A percentile compares a stretch with the other conserved stretches of the same genome.
Conservation (phyloP, 164 flowering plant species). For the Vitis rupestris region DNA sequence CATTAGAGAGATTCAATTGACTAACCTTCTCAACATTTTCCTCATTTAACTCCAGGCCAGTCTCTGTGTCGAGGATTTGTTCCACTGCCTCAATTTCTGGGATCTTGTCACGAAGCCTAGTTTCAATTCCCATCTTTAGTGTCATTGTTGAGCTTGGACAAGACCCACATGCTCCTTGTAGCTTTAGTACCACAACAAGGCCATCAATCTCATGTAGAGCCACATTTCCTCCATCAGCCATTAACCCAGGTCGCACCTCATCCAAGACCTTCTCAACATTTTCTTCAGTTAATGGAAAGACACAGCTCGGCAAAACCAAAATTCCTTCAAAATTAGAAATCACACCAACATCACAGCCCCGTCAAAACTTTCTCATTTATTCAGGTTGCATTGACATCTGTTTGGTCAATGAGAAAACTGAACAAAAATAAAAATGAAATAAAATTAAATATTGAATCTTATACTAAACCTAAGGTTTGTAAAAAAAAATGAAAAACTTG, state of each 20-base stretch:
- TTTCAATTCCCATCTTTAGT: slow-evolving; percentile 84
- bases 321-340: slow-evolving; percentile 21
- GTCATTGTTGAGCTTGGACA: slow-evolving; percentile 97
- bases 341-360: not conserved
- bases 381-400: not conserved
- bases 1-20: not conserved
- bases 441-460: too few relatives aligned
- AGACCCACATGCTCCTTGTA: slow-evolving; percentile 97
- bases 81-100: slow-evolving; percentile 87
- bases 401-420: too few relatives aligned
- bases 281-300: slow-evolving; percentile 82
- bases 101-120: slow-evolving; percentile 75
- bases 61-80: slow-evolving; percentile 81
- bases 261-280: slow-evolving; percentile 88
- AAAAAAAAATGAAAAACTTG: not conserved
- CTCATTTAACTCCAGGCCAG: slow-evolving; percentile 81
- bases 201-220: slow-evolving; percentile 93
- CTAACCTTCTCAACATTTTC: slow-evolving; percentile 88
- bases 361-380: not conserved
- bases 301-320: slow-evolving; percentile 44
- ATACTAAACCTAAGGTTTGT: not conserved
- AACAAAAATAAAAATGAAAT: too few relatives aligned
- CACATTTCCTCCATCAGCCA: slow-evolving; percentile 98
- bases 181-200: slow-evolving; percentile 78
- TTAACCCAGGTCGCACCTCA: slow-evolving; percentile 75